These are phyloP conservation scores for Colletotrichum sp. DNA, from an alignment of 2,329 filamentous ascomycete species.

Conservation along the genomic window DNA sequence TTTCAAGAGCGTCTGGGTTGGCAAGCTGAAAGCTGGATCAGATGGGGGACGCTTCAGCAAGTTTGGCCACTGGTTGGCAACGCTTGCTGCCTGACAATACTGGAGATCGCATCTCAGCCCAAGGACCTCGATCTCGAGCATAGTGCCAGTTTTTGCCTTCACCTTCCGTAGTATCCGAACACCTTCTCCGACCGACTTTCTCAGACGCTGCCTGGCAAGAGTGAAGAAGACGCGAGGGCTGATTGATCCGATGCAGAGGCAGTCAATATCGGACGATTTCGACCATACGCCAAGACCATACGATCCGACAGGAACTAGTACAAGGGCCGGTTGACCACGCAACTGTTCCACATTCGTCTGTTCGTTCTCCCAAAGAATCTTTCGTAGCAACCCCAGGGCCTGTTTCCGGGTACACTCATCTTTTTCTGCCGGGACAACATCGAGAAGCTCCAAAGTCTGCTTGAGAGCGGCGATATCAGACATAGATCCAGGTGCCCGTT, in stretches of 20 bases:
- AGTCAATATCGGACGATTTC: conserved; percentile 66
- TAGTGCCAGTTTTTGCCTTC: conserved; percentile 62
- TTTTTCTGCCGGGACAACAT: conserved; percentile 50
- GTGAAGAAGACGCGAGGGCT: conserved; percentile 66
- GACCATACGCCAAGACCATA: conserved; percentile 70
- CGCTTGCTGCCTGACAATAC: conserved; percentile 58
- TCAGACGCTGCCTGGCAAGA: conserved; percentile 59
- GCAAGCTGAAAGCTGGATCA: conserved; percentile 60
- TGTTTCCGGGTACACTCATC: conserved; percentile 46
- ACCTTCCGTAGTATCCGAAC: conserved; percentile 62
- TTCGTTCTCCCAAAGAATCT: conserved; percentile 40
- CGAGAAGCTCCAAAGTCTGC: conserved; percentile 37
- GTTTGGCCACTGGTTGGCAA: conserved; percentile 44
- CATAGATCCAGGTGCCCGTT: conserved; percentile 33
- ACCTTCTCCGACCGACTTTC: conserved; percentile 44
- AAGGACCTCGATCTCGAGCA: conserved; percentile 66
- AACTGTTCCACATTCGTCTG: background rate
- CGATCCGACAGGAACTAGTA: conserved; percentile 68
- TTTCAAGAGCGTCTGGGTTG: conserved; percentile 61
- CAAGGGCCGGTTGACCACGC: conserved; percentile 37
- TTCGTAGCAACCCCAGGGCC: conserved; percentile 51
- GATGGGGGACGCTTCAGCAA: conserved; percentile 51
- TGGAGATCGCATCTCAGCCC: conserved; percentile 68
- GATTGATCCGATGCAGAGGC: conserved; percentile 67
- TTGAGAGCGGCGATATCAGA: conserved; percentile 38